phyloP scores from a whole-genome alignment of 805 yeast species.

The Kuraishia ogatae region DNA sequence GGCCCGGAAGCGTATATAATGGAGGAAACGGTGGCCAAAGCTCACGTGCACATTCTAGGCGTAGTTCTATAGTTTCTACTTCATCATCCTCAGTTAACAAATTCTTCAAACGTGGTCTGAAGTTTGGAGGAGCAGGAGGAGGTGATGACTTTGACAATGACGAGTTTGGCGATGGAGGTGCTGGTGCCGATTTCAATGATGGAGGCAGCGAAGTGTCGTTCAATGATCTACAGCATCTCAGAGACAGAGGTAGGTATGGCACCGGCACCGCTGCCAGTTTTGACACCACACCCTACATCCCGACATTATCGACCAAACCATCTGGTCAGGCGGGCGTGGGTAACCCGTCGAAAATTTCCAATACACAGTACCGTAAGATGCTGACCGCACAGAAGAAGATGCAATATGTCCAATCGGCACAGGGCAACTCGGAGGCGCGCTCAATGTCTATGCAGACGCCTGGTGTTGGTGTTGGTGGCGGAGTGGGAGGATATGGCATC shows the following conservation, averaged over 20 bases:
- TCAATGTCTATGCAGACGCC: conserved; percentile 4
- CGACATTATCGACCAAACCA: conserved; percentile 42
- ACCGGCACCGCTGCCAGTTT: conserved; percentile 23
- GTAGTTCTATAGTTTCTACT: conserved; percentile 17
- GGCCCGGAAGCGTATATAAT: conserved; percentile 4
- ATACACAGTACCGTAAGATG: conserved; percentile 60
- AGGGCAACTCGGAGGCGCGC: conserved; percentile 21
- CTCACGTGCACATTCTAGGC: conserved; percentile 10
- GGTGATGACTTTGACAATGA: conserved; percentile 16
- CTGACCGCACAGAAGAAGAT: conserved; percentile 60
- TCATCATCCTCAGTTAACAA: conserved; percentile 25
- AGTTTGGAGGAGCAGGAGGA: conserved; percentile 16
- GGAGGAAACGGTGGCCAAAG: neutral
- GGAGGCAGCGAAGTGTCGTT: conserved; percentile 39
- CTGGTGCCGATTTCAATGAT: conserved; percentile 22
- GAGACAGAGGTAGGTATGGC: conserved; percentile 64
- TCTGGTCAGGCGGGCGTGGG: conserved; percentile 4
- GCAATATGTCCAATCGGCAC: conserved; percentile 14
- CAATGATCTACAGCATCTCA: conserved; percentile 52
- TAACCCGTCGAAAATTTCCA: conserved; percentile 28
- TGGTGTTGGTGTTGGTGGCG: conserved; percentile 1
- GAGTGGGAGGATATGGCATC: neutral
- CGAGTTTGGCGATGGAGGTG: conserved; percentile 17
- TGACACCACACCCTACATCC: conserved; percentile 70
- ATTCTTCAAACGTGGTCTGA: conserved; percentile 31